phyloP scores from a whole-genome alignment of 176 grass and related monocot species.

The Secale cereale region DNA sequence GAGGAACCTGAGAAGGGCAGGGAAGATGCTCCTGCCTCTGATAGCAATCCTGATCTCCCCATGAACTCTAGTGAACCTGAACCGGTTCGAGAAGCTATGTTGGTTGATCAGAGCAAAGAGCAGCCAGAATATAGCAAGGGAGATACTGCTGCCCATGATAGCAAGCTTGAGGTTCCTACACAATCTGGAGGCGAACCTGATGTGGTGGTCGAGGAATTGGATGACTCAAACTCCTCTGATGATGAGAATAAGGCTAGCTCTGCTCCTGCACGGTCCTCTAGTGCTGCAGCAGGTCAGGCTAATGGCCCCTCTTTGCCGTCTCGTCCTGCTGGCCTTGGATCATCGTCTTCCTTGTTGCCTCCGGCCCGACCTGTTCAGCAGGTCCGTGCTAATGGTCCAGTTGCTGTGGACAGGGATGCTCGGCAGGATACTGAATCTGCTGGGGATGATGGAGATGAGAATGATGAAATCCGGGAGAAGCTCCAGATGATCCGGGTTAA shows the following conservation, averaged over 20 bases:
- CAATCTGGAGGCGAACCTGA: constrained; percentile 41
- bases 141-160: not conserved
- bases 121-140: constrained; percentile 3
- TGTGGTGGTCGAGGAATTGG: constrained; percentile 52
- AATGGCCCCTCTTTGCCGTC: constrained; percentile 30
- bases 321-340: constrained; percentile 80
- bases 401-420: constrained; percentile 22
- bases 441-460: constrained; percentile 61
- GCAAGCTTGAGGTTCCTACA: not conserved
- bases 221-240: constrained; percentile 39
- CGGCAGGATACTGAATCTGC: constrained; percentile 39
- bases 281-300: constrained; percentile 12
- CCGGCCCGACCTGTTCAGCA: constrained; percentile 53
- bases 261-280: constrained; percentile 22
- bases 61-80: constrained; percentile 28
- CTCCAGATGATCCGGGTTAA: constrained; percentile 91
- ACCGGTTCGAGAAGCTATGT: not conserved
- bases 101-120: constrained; percentile 2
- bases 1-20: not conserved
- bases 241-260: constrained; percentile 43
- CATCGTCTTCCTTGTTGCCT: constrained; percentile 55
- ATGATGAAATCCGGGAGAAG: constrained; percentile 87
- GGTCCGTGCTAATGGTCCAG: constrained; percentile 40
- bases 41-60: not conserved
- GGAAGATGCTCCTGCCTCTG: not conserved